Evolutionary conservation across 768 basidiomycete species (phyloP).

Genomic region (Phallus indusiatus): DNA sequence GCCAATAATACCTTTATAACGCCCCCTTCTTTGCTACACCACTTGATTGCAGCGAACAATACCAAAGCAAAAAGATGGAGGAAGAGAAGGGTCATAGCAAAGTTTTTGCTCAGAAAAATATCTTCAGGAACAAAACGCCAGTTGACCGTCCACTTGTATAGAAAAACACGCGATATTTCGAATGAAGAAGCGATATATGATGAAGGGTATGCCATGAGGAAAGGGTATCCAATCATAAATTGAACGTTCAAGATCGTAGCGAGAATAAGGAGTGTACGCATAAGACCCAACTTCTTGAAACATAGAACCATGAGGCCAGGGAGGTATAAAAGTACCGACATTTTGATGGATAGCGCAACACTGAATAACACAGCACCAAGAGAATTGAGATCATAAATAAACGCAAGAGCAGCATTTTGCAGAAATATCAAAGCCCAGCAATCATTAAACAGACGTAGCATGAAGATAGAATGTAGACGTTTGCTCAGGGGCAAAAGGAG

Average conservation of each 20-base stretch:
- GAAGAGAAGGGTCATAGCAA: constrained; percentile 53
- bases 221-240: constrained; percentile 56
- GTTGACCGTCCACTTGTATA: constrained; percentile 97
- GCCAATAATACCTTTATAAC: constrained; percentile 42
- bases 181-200: constrained; percentile 74
- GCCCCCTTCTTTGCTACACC: constrained; percentile 73
- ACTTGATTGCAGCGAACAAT: constrained; percentile 60
- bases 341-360: constrained; percentile 83
- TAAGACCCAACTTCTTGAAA: constrained; percentile 61
- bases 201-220: constrained; percentile 48
- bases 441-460: constrained; percentile 90
- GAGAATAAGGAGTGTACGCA: constrained; percentile 28
- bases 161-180: constrained; percentile 78
- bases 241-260: constrained; percentile 33
- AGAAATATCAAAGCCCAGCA: constrained; percentile 70
- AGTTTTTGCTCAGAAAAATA: constrained; percentile 57
- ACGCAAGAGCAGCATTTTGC: constrained; percentile 58
- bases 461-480: constrained; percentile 87
- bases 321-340: constrained; percentile 85
- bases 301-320: constrained; percentile 80
- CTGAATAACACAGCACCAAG: constrained; percentile 65
- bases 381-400: constrained; percentile 50
- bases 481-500: constrained; percentile 80
- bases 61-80: constrained; percentile 54
- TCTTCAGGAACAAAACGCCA: constrained; percentile 83